Evolutionary conservation across 768 basidiomycete species (phyloP).

Genomic region (Suillus subalutaceus): DNA sequence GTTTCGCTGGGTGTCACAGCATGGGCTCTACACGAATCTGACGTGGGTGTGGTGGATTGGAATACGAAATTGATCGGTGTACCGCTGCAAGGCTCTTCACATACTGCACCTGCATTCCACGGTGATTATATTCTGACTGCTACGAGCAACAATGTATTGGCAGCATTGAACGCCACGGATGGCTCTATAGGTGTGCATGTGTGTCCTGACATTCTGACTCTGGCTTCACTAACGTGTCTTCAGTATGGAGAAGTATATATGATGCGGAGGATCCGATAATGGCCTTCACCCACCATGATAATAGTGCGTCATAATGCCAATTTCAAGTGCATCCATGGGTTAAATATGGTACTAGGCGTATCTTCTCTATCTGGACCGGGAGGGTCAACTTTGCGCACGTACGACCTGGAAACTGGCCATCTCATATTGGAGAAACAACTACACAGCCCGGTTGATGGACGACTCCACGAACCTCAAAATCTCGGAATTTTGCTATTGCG

Average conservation of each 20-base stretch:
- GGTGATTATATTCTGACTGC: constrained; percentile 62
- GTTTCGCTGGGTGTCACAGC: constrained; percentile 27
- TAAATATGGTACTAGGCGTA: constrained; percentile 47
- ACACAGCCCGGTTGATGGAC: constrained; percentile 46
- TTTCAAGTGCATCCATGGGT: constrained; percentile 6
- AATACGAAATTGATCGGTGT: constrained; percentile 77
- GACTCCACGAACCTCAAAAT: constrained; percentile 52
- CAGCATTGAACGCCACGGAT: constrained; percentile 65
- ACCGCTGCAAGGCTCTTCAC: constrained; percentile 53
- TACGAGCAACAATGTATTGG: constrained; percentile 77
- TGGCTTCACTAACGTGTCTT: constrained; percentile 11
- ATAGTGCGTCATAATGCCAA: constrained; percentile 47
- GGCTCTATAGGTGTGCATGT: constrained; percentile 64
- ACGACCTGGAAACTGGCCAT: constrained; percentile 65
- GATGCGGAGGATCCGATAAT: constrained; percentile 70
- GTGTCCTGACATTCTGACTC: constrained; percentile 21
- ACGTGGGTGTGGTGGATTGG: constrained; percentile 88
- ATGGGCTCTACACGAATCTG: constrained; percentile 66
- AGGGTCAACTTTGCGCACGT: constrained; percentile 67
- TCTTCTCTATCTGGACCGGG: constrained; percentile 76
- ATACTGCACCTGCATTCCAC: constrained; percentile 65
- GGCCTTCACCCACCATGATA: constrained; percentile 58
- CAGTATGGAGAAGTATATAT: constrained; percentile 83
- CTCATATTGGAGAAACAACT: constrained; percentile 68
- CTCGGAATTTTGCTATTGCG: constrained; percentile 54